Base-by-base conservation (phyloP, 371 early-diverging fungal species). In the Umbelopsis sp. region DNA sequence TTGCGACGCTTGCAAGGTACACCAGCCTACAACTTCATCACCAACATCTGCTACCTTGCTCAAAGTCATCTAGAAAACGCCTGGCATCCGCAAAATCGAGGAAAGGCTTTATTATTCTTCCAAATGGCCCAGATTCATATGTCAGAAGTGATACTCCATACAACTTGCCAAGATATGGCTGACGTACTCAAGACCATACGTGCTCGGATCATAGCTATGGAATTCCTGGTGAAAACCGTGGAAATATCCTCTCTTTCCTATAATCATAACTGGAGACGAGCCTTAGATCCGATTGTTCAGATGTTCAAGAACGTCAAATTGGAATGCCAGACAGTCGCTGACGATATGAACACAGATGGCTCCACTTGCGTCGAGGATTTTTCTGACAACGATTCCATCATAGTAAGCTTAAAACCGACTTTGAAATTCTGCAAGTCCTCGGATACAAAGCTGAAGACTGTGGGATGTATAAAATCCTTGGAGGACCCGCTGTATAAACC, bases 81-180 rank as follows among this genome's bases (percentile, higher is more conserved):
- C 11, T 57, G 57, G 57, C 29, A 57, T 16, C 57, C 57, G 18
- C 57, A 57, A 14, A 29, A 57, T 18, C 25, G 57, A 57, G 35
- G 9, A 8, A 29, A 25, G 18, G 29, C 57, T 7, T 35, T 57
- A 29, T 18, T 35, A n/a, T 57, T 57, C 35, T 57, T 57, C n/a
- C 57, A 35, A 57, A 35, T 35, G 37, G 57, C 57, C 18, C 32
- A 57, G 18, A 29, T 35, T 16, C 57, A 29, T n/a, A 37, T 57
- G 16, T 18, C 57, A 4, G 37, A 57, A 18, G 16, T 57, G 37
- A 10, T 35, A 29, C 11, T 14, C 18, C 7, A 18, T 35, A 18
- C 57, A 12, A n/a, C 3, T 4, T 57, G 57, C 29, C 32, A 57
- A n/a, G 57, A 57, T 57, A 18, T 57, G 11, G 5, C 29, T 18